Conservation (phyloP, 2,329 filamentous ascomycete genomes). For the Alternaria triticina region DNA sequence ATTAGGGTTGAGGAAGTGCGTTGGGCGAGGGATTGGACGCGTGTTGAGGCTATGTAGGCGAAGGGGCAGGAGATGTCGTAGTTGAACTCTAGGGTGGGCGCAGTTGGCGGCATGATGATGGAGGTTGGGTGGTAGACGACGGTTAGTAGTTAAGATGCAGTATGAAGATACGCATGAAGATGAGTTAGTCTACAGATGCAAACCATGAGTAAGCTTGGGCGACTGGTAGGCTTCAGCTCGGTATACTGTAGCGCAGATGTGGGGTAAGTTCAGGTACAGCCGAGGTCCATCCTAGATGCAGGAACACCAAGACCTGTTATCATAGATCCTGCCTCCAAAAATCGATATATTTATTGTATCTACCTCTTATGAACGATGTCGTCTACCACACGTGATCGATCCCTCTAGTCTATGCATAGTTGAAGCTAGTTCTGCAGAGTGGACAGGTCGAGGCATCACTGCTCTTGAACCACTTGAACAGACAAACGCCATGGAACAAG, state of each 20-base stretch:
- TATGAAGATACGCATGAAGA: background rate
- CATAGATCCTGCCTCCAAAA: background rate
- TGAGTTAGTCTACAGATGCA: background rate
- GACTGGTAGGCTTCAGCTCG: background rate
- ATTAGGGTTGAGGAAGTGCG: conserved; percentile 33
- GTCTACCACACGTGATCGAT: background rate
- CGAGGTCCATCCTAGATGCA: background rate
- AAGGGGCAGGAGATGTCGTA: conserved; percentile 48
- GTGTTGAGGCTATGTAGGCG: conserved; percentile 48
- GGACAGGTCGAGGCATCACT: conserved; percentile 93
- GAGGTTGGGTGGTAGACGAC: background rate
- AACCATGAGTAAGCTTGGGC: background rate
- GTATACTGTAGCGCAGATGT: conserved; percentile 1
- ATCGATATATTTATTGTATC: background rate
- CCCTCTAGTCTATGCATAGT: conserved; percentile 54
- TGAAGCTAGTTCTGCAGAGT: conserved; percentile 87
- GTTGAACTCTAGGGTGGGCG: conserved; percentile 30
- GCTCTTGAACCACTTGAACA: conserved; percentile 97
- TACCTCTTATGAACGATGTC: background rate
- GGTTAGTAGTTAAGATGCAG: background rate
- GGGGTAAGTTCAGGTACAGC: conserved; percentile 10
- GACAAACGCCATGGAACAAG: conserved; percentile 84
- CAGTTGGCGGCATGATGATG: background rate
- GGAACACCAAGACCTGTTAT: background rate
- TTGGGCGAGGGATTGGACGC: conserved; percentile 35